Conservation (phyloP, 345 rosid species). For the Camelina sativa region DNA sequence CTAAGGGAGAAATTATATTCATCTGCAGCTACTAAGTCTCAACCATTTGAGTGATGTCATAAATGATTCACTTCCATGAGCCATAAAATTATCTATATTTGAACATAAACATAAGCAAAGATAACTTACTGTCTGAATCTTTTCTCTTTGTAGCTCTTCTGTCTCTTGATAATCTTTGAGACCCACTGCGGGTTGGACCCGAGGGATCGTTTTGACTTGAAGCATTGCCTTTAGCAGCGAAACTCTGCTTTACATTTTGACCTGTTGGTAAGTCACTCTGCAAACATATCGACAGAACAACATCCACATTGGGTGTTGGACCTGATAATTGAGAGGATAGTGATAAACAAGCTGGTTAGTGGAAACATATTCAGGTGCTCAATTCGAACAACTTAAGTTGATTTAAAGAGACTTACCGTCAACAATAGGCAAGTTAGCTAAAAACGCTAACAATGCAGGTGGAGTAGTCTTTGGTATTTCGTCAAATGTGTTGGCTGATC, state of each 20-base stretch:
- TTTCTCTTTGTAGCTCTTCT: conserved; percentile 72
- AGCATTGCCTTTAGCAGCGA: conserved; percentile 54
- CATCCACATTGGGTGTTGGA: conserved; percentile 78
- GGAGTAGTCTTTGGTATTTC: conserved; percentile 85
- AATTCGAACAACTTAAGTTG: conserved; percentile 16
- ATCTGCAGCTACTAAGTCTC: conserved; percentile 2
- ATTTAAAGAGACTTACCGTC: conserved; percentile 60
- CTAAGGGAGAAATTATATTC: background rate
- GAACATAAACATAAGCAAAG: background rate
- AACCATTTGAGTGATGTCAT: conserved; percentile 9
- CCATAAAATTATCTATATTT: background rate
- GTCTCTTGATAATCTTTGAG: conserved; percentile 66
- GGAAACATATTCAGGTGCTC: conserved; percentile 8
- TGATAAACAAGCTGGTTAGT: conserved; percentile 22
- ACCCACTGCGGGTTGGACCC: conserved; percentile 64
- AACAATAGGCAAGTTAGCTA: conserved; percentile 71
- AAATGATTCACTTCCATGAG: conserved; percentile 8
- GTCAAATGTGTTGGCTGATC: conserved; percentile 52
- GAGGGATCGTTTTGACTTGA: conserved; percentile 68
- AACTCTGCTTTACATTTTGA: conserved; percentile 52
- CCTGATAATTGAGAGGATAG: conserved; percentile 48
- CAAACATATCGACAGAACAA: conserved; percentile 83
- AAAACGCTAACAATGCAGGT: conserved; percentile 70
- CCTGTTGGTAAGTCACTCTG: conserved; percentile 68
- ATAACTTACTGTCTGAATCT: conserved; percentile 57